Evolutionary conservation across 1,284 basidiomycete species (phyloP).

Genomic region (Hemileia vastatrix): DNA sequence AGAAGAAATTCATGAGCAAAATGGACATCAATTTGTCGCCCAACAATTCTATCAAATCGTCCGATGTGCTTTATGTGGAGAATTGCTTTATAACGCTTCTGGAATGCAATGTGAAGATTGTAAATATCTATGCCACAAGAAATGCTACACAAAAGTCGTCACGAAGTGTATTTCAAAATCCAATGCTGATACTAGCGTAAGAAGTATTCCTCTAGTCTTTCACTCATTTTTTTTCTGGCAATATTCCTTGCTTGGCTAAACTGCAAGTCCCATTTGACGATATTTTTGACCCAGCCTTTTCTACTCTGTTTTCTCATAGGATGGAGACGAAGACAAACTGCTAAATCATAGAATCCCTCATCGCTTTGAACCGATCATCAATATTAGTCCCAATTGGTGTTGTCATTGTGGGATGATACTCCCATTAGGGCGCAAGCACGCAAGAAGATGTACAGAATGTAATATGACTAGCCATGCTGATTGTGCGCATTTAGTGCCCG

Average conservation of each 20-base stretch:
- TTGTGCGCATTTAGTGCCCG: conserved; percentile 94
- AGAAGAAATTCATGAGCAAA: conserved; percentile 98
- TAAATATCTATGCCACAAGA: conserved; percentile 97
- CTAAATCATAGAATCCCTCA: conserved; percentile 99
- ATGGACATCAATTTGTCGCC: conserved; percentile 96
- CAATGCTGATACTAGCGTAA: conserved; percentile 58
- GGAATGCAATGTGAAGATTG: conserved; percentile 99
- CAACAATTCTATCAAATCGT: conserved; percentile 92
- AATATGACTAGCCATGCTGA: conserved; percentile 94
- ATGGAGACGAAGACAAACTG: conserved; percentile 85
- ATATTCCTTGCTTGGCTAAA: neutral
- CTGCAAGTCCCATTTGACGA: neutral
- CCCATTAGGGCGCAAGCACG: conserved; percentile 91
- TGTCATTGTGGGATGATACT: conserved; percentile 92
- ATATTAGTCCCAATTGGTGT: conserved; percentile 98
- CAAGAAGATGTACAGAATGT: conserved; percentile 83
- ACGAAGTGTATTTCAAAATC: conserved; percentile 99
- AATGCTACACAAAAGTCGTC: conserved; percentile 97
- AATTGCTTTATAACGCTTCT: conserved; percentile 91
- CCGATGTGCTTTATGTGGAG: conserved; percentile 92
- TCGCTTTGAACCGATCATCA: conserved; percentile 93
- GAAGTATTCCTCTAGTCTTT: conserved; percentile 43
- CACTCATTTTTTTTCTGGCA: conserved; percentile 13
- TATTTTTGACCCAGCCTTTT: conserved; percentile 10
- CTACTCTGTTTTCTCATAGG: conserved; percentile 49